Percentiles rank a stretch among this genome's conserved stretches.
phyloP scores from a whole-genome alignment of 768 basidiomycete genomes.

The Suillus luteus region DNA sequence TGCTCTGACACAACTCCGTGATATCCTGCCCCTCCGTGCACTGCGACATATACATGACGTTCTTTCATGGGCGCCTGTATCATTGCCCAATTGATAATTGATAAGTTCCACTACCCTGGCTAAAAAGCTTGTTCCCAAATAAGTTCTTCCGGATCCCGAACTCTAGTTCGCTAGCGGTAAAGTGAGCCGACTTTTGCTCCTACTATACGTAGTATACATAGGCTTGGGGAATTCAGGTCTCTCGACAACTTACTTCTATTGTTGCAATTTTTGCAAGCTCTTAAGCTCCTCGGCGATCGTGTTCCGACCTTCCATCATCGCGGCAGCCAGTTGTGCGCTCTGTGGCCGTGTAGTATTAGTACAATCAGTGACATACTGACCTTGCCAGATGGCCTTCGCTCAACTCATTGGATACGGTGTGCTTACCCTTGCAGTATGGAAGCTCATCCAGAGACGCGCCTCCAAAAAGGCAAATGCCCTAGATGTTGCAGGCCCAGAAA shows the following conservation, averaged over 20 bases:
- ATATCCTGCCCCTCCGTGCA: constrained; percentile 81
- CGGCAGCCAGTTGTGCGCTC: not conserved
- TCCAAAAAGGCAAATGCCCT: constrained; percentile 1
- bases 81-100: not conserved
- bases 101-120: not conserved
- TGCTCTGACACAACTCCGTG: constrained; percentile 52
- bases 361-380: not conserved
- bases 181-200: not conserved
- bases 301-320: not conserved
- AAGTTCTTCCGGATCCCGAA: too few species aligned
- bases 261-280: not conserved
- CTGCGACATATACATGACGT: constrained; percentile 48
- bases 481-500: constrained; percentile 5
- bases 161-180: not conserved
- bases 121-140: too few species aligned
- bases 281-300: not conserved
- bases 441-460: not conserved
- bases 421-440: not conserved
- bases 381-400: not conserved
- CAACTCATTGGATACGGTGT: not conserved
- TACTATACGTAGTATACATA: not conserved
- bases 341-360: not conserved
- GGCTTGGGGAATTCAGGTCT: not conserved
- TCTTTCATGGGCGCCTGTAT: not conserved
- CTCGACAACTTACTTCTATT: not conserved